These are phyloP conservation scores for Aspergillus incahuasiensis DNA, from an alignment of 495 filamentous ascomycete species.

Conservation along the genomic window DNA sequence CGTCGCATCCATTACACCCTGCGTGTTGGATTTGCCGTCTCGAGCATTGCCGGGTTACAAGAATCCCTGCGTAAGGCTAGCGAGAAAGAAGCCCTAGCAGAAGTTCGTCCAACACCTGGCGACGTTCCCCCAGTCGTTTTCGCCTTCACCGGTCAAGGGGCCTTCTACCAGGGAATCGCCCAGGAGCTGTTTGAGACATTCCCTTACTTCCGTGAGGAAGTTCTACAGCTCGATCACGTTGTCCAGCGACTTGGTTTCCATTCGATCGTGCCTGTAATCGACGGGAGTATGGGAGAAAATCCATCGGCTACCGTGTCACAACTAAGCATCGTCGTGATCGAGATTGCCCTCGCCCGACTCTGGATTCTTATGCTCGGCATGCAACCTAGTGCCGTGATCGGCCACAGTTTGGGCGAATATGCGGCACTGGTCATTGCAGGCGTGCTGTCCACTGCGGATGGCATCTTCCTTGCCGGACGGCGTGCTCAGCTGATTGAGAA, in stretches of 20 bases:
- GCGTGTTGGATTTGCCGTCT: slow-evolving; percentile 35
- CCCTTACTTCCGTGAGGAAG: slow-evolving; percentile 61
- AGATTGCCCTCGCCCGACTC: slow-evolving; percentile 77
- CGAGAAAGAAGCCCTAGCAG: neutral
- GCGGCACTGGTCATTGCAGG: slow-evolving; percentile 82
- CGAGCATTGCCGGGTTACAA: slow-evolving; percentile 5
- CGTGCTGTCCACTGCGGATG: slow-evolving; percentile 72
- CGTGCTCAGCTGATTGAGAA: slow-evolving; percentile 73
- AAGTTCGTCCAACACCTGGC: neutral
- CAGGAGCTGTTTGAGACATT: slow-evolving; percentile 61
- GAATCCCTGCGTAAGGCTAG: neutral
- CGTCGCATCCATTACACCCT: slow-evolving; percentile 31
- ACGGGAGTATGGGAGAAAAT: slow-evolving; percentile 26
- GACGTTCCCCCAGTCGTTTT: slow-evolving; percentile 8
- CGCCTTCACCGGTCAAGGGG: slow-evolving; percentile 39
- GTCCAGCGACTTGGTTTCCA: slow-evolving; percentile 62
- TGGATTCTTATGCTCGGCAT: slow-evolving; percentile 73
- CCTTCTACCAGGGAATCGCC: slow-evolving; percentile 55
- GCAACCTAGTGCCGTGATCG: slow-evolving; percentile 70
- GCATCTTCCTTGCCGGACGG: slow-evolving; percentile 74
- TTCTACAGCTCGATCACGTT: slow-evolving; percentile 64
- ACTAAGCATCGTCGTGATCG: slow-evolving; percentile 62
- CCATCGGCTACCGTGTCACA: slow-evolving; percentile 69
- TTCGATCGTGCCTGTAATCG: slow-evolving; percentile 62
- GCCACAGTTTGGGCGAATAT: slow-evolving; percentile 86